Conservation (phyloP, 1,284 basidiomycete genomes). For the Polyporus tsugae region DNA sequence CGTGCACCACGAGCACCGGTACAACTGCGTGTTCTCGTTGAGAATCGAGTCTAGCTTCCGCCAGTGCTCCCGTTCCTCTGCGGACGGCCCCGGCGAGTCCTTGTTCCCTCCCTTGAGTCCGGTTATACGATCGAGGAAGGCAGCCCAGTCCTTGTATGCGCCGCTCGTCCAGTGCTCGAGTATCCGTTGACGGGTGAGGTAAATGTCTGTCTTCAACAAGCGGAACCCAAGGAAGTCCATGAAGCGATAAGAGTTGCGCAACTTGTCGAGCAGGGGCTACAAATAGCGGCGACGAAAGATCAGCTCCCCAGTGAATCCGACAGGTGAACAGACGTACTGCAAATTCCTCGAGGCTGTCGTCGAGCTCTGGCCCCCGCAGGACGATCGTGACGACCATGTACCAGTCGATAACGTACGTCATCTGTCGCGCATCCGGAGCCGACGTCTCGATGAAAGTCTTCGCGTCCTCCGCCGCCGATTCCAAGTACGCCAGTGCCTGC, state of each 20-base stretch:
- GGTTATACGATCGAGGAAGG: background rate
- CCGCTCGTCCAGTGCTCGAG: background rate
- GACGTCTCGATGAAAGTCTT: slow-evolving; percentile 6
- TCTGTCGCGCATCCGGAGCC: background rate
- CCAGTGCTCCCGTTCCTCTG: background rate
- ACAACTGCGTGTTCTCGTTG: slow-evolving; percentile 37
- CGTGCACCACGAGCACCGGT: slow-evolving; percentile 59
- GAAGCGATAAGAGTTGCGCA: background rate
- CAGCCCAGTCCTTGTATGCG: background rate
- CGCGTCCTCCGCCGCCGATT: background rate
- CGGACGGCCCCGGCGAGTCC: background rate
- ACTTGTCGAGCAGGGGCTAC: slow-evolving; percentile 3
- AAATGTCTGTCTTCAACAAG: background rate
- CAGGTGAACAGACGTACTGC: background rate
- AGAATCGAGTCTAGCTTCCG: slow-evolving; percentile 1
- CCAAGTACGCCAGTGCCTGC: background rate
- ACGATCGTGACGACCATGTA: slow-evolving; percentile 8
- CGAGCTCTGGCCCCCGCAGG: slow-evolving; percentile 8
- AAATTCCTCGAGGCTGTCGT: background rate
- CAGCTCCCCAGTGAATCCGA: background rate
- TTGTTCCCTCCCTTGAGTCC: background rate
- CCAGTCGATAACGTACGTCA: slow-evolving; percentile 5
- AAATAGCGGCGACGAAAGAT: background rate
- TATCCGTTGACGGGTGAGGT: background rate
- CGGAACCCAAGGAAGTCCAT: background rate